Evolutionary conservation across 2,329 filamentous ascomycete species (phyloP), one percentile per base, ranked within the genome.

Genomic region (Claviceps pusilla): DNA sequence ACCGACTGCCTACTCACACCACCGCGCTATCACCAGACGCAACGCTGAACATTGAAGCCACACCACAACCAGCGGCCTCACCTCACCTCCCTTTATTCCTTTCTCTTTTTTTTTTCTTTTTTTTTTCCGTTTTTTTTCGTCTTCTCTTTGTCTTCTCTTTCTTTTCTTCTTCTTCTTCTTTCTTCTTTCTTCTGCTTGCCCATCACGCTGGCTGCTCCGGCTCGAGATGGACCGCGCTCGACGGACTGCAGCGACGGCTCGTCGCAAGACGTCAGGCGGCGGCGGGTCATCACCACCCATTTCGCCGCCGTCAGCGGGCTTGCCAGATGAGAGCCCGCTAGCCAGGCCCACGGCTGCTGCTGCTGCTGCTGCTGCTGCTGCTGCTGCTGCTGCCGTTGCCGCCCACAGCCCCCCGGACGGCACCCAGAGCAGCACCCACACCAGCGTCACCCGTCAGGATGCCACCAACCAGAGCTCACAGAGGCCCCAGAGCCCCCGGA

Each of bases 191-290:
- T 56, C 53, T 54, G 55, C 57, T 53, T 51, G 50, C 53, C 46
- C 41, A 43, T 3, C 53, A 55, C 50, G 51, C 46, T 57, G 59
- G 63, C 64, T 64, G 62, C 55, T 59, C 57, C 57, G 61, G 63
- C 62, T 63, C 62, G 55, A 58, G 61, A 69, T 70, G 68, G 67
- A 69, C 58, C 68, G 68, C 64, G 63, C 65, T 63, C 67, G 68
- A 61, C 66, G 67, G 54, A 63, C 66, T 42, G 55, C 60, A 57
- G 61, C 61, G 52, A 62, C 61, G 50, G 60, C 61, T 56, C 67
- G 67, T 59, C 68, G 67, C 61, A 66, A 61, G 56, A 59, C 63
- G 39, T 54, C 62, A 29, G 65, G 61, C 55, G 62, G 61, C 52
- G 39, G 14, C 14, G 4, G 31, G 4, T 69, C 68, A 54, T 59